Evolutionary conservation across 306 rosid species (phyloP).

Genomic region (Cucurbita pepo): DNA sequence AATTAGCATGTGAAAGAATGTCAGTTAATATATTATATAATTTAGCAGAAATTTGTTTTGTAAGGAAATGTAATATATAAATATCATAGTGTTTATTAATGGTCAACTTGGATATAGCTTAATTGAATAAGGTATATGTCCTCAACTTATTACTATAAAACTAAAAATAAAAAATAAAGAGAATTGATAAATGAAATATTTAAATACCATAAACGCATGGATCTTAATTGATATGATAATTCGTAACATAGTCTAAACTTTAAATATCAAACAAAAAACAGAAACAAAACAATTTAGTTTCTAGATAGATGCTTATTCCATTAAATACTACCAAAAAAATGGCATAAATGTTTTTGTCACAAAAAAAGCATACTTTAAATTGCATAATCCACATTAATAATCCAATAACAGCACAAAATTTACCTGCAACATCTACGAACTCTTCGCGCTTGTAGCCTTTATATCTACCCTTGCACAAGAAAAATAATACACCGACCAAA

Average conservation of each 20-base stretch:
- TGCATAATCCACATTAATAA: background rate
- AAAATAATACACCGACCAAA: conserved; percentile 39
- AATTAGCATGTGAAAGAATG: background rate
- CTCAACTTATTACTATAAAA: background rate
- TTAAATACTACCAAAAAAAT: background rate
- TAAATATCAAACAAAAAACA: background rate
- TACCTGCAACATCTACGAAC: conserved; percentile 90
- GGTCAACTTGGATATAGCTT: background rate
- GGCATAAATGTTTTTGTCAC: background rate
- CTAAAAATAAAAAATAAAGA: background rate
- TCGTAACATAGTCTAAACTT: background rate
- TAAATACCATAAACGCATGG: background rate
- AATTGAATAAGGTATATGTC: no score
- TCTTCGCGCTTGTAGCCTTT: conserved; percentile 61
- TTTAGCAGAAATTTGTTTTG: background rate
- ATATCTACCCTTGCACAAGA: conserved; percentile 45
- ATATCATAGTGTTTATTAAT: background rate
- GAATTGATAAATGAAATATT: background rate
- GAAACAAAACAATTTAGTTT: background rate
- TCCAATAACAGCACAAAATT: conserved; percentile 17
- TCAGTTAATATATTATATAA: background rate
- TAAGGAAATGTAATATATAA: background rate
- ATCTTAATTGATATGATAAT: background rate
- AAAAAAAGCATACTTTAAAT: background rate
- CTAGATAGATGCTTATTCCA: background rate